phyloP scores from a whole-genome alignment of 73 alveolate species.

The Urostyla sp. region DNA sequence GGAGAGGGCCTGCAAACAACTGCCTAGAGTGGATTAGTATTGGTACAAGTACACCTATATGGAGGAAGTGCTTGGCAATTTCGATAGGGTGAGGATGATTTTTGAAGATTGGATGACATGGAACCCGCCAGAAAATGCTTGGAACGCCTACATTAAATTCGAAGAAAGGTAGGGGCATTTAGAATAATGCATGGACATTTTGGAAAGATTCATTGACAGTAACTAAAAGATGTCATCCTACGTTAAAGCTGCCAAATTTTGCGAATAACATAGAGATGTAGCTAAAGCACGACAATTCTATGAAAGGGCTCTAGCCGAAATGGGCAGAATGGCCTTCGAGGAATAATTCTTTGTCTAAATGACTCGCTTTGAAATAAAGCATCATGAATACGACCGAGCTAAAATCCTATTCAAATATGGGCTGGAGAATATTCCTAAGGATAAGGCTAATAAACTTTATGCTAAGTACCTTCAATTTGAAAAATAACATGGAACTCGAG shows the following conservation, averaged over 20 bases:
- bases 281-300: slow-evolving; percentile 90
- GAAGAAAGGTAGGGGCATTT: slow-evolving; percentile 96
- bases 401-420: slow-evolving; percentile 95
- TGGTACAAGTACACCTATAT: slow-evolving; percentile 98
- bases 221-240: slow-evolving; percentile 89
- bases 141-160: slow-evolving; percentile 93
- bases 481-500: slow-evolving; percentile 96
- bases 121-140: slow-evolving; percentile 95
- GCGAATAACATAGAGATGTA: slow-evolving; percentile 90
- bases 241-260: slow-evolving; percentile 98
- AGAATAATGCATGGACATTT: slow-evolving; percentile 85
- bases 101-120: slow-evolving; percentile 98
- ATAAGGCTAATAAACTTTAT: slow-evolving; percentile 86
- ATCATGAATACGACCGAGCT: slow-evolving; percentile 97
- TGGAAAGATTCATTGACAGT: slow-evolving; percentile 91
- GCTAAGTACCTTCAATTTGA: slow-evolving; percentile 94
- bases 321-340: slow-evolving; percentile 89
- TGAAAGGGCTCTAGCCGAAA: slow-evolving; percentile 95
- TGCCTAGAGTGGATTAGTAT: slow-evolving; percentile 97
- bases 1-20: slow-evolving; percentile 96
- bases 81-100: slow-evolving; percentile 92
- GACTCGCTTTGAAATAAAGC: slow-evolving; percentile 92
- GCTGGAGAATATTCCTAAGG: slow-evolving; percentile 85
- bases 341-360: slow-evolving; percentile 93
- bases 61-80: slow-evolving; percentile 98